phyloP scores from a whole-genome alignment of 179 eudicot species.

The Nepenthes alata region DNA sequence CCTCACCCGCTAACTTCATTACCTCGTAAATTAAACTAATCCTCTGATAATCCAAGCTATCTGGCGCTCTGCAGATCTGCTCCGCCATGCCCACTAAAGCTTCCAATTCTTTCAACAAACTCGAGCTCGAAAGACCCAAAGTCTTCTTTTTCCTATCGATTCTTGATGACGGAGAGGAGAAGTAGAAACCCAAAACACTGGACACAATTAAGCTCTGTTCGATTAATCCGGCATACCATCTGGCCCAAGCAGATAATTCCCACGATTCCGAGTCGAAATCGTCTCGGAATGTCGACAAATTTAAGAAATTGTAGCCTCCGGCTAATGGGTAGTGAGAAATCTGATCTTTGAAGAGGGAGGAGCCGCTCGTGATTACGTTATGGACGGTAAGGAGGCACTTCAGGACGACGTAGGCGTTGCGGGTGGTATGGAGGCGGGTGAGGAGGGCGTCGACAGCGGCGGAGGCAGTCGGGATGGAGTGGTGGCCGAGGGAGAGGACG shows the following conservation, averaged over 20 bases:
- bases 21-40: slow-evolving; percentile 34
- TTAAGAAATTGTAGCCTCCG: slow-evolving; percentile 19
- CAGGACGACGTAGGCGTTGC: slow-evolving; percentile 41
- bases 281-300: slow-evolving; percentile 22
- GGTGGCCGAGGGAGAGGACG: slow-evolving; percentile 22
- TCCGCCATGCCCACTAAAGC: slow-evolving; percentile 31
- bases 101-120: slow-evolving; percentile 27
- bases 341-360: slow-evolving; percentile 21
- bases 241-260: slow-evolving; percentile 43
- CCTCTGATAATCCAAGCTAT: slow-evolving; percentile 26
- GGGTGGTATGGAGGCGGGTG: slow-evolving; percentile 32
- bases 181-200: slow-evolving; percentile 11
- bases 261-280: slow-evolving; percentile 24
- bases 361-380: slow-evolving; percentile 29
- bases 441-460: slow-evolving; percentile 29
- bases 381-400: slow-evolving; percentile 58
- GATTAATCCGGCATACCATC: slow-evolving; percentile 56
- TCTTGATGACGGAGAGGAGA: slow-evolving; percentile 3
- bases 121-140: slow-evolving; percentile 17
- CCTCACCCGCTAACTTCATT: slow-evolving; percentile 28
- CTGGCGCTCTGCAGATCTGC: slow-evolving; percentile 40
- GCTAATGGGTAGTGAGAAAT: slow-evolving; percentile 11
- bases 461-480: slow-evolving; percentile 18
- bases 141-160: slow-evolving; percentile 9
- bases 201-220: slow-evolving; percentile 22